Evolutionary conservation across 805 yeast species (phyloP).

Genomic region (Metschnikowia baotianmanensis): DNA sequence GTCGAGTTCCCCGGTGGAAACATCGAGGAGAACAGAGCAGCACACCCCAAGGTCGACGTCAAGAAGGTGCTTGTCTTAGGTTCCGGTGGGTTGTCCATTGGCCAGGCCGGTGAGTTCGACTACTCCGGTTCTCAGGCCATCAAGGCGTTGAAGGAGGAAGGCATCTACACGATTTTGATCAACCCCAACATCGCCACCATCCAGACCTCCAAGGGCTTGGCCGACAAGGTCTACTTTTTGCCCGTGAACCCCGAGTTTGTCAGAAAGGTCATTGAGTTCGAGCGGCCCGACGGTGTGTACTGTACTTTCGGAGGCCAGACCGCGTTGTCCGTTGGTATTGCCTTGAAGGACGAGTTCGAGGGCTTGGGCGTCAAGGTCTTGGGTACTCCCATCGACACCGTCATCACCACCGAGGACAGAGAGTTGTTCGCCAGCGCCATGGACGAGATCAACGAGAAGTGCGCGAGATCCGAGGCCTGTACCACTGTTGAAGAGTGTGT

Average conservation of each 20-base stretch:
- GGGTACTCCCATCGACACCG: constrained; percentile 95
- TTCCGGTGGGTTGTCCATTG: constrained; percentile 97
- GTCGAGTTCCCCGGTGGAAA: constrained; percentile 91
- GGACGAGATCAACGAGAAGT: constrained; percentile 93
- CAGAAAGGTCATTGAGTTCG: constrained; percentile 90
- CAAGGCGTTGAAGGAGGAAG: constrained; percentile 97
- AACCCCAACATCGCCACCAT: constrained; percentile 98
- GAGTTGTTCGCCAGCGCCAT: constrained; percentile 92
- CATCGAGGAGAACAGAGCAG: constrained; percentile 66
- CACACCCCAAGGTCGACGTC: constrained; percentile 75
- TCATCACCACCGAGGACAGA: constrained; percentile 97
- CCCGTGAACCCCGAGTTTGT: constrained; percentile 98
- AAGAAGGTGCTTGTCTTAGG: constrained; percentile 94
- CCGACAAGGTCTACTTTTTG: constrained; percentile 95
- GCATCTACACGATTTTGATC: constrained; percentile 91
- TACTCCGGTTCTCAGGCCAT: constrained; percentile 99
- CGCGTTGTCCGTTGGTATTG: constrained; percentile 93
- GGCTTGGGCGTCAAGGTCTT: constrained; percentile 88
- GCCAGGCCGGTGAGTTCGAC: constrained; percentile 99
- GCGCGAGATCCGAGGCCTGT: constrained; percentile 92
- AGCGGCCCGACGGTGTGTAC: constrained; percentile 95
- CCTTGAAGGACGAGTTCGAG: constrained; percentile 92
- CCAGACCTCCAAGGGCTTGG: constrained; percentile 96
- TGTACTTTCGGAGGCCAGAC: constrained; percentile 99
- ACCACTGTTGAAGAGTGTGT: constrained; percentile 77